Percentiles rank a stretch among this genome's conserved stretches.
phyloP scores from a whole-genome alignment of 306 rosid genomes.

The Cucurbita maxima region DNA sequence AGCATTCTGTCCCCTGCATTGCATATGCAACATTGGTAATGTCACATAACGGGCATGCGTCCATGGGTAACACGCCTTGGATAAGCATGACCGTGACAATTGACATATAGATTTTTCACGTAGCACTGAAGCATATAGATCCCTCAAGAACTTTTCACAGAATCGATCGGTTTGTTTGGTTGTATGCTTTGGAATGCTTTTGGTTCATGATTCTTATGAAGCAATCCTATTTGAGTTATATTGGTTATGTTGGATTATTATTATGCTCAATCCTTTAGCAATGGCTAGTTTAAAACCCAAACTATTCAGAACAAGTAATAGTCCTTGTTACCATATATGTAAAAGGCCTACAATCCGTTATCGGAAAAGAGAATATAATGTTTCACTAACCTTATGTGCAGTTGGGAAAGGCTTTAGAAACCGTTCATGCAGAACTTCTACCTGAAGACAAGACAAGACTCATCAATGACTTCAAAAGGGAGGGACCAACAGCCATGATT shows the following conservation, averaged over 20 bases:
- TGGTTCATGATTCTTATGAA: not conserved
- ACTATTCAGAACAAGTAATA: not conserved
- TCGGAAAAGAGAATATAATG: not conserved
- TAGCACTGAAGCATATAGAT: not conserved
- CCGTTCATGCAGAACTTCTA: constrained; percentile 70
- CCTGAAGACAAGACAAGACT: constrained; percentile 74
- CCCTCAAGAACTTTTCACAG: not conserved
- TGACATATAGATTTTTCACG: not conserved
- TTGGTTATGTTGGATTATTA: not conserved
- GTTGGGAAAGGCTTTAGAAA: constrained; percentile 50
- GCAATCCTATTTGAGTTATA: not conserved
- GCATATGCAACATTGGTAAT: not conserved
- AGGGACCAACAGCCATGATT: constrained; percentile 73
- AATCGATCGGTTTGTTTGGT: not conserved
- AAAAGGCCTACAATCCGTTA: not conserved
- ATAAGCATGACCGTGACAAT: too few species aligned
- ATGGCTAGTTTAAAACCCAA: not conserved
- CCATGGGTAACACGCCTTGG: too few species aligned
- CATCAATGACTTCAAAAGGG: constrained; percentile 43
- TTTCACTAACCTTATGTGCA: constrained; percentile 19
- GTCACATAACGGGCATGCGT: too few species aligned
- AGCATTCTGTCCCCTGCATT: not conserved
- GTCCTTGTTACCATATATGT: not conserved
- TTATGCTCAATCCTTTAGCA: not conserved
- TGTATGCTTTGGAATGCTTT: not conserved